phyloP scores from a whole-genome alignment of 257 asterid species.

The Solanum sparsipilum region DNA sequence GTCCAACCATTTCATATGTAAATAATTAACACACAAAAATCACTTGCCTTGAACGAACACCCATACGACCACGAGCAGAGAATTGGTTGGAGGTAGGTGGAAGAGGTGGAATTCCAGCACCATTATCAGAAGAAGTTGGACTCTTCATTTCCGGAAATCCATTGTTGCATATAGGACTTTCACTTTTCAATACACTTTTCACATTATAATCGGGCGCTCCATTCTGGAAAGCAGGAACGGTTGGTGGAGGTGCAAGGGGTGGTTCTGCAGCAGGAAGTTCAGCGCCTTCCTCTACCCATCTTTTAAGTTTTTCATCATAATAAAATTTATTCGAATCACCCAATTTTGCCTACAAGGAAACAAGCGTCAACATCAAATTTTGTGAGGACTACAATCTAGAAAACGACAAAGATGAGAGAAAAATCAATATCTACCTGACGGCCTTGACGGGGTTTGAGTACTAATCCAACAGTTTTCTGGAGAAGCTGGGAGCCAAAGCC shows the following conservation, averaged over 20 bases:
- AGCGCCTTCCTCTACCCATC: conserved; percentile 99
- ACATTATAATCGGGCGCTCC: conserved; percentile 67
- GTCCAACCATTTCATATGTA: background rate
- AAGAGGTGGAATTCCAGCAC: conserved; percentile 86
- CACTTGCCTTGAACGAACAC: conserved; percentile 78
- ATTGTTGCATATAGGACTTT: conserved; percentile 25
- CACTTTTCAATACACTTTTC: conserved; percentile 50
- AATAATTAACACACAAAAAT: background rate
- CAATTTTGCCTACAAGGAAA: conserved; percentile 66
- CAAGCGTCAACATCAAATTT: background rate
- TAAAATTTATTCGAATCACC: conserved; percentile 82
- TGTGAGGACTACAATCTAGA: background rate
- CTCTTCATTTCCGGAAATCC: conserved; percentile 53
- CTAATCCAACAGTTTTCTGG: conserved; percentile 38
- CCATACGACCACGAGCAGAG: conserved; percentile 70
- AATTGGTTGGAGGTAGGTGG: conserved; percentile 86
- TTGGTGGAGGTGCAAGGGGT: conserved; percentile 77
- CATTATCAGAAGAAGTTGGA: conserved; percentile 43
- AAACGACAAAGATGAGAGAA: background rate
- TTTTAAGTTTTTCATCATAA: conserved; percentile 78
- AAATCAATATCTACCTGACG: conserved; percentile 18
- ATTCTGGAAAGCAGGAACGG: conserved; percentile 55
- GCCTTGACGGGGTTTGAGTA: conserved; percentile 29
- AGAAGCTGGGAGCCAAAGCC: conserved; percentile 30
- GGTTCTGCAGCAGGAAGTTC: conserved; percentile 60